Percentiles rank a stretch among this genome's conserved stretches.
These are phyloP conservation scores for Arthrocladium fulminans DNA, from an alignment of 2,329 filamentous ascomycete genomes.

Conservation along the genomic window DNA sequence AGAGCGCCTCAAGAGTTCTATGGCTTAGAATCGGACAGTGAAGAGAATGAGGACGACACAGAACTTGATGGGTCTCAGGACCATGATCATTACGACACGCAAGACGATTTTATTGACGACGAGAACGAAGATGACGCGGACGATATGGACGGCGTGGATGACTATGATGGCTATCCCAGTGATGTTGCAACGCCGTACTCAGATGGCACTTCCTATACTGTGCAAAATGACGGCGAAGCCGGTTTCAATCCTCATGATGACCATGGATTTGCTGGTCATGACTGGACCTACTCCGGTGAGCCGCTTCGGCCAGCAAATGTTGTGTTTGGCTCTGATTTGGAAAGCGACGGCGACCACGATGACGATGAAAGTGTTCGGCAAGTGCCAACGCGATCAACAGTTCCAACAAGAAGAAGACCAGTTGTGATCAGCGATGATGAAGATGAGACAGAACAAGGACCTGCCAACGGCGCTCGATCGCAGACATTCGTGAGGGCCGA, in stretches of 20 bases:
- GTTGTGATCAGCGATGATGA: constrained; percentile 17
- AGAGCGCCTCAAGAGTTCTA: background rate
- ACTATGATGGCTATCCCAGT: background rate
- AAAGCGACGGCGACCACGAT: constrained; percentile 15
- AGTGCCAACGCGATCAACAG: constrained; percentile 4
- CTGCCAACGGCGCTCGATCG: background rate
- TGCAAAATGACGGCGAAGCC: background rate
- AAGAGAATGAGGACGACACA: constrained; percentile 15
- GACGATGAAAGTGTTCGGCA: constrained; percentile 12
- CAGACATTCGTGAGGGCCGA: too few relatives aligned
- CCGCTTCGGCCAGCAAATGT: background rate
- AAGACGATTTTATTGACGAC: constrained; percentile 18
- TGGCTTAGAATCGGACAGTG: constrained; percentile 14
- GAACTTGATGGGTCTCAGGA: background rate
- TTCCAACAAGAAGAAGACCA: constrained; percentile 1
- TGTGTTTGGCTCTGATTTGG: background rate
- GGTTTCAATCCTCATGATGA: too few relatives aligned
- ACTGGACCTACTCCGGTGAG: too few relatives aligned
- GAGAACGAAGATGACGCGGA: constrained; percentile 8
- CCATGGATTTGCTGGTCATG: background rate
- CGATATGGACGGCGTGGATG: constrained; percentile 6
- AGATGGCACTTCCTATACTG: background rate
- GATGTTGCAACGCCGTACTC: constrained; percentile 1
- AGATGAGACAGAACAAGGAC: constrained; percentile 13
- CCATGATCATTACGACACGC: background rate